Conservation (phyloP, 768 basidiomycete genomes). For the Auricularia sp. region DNA sequence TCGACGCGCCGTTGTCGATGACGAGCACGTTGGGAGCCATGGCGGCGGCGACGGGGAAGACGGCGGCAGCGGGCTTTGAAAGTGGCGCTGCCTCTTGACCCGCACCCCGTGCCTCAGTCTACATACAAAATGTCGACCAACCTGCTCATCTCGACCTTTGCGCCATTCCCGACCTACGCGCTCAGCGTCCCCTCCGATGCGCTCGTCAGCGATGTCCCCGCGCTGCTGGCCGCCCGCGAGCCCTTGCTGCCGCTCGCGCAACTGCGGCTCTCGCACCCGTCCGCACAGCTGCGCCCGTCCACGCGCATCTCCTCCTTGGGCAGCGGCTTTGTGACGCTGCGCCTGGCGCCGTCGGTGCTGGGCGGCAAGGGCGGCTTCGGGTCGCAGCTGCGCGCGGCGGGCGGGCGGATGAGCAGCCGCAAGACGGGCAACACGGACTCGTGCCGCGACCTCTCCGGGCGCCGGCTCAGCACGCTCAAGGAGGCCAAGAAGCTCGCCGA, state of each 20-base stretch:
- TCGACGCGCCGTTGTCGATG: conserved; percentile 80
- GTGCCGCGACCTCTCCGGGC: conserved; percentile 83
- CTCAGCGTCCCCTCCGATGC: conserved; percentile 36
- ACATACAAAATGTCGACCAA: conserved; percentile 34
- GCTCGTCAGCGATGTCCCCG: conserved; percentile 31
- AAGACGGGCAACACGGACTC: conserved; percentile 94
- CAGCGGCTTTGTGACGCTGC: conserved; percentile 44
- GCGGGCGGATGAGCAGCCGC: conserved; percentile 94
- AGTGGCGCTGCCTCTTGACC: not conserved
- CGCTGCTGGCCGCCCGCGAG: conserved; percentile 37
- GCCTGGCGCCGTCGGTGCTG: conserved; percentile 61
- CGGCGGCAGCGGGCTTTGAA: too few species aligned
- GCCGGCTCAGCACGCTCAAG: conserved; percentile 87
- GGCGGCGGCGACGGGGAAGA: too few species aligned
- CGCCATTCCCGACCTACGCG: conserved; percentile 49
- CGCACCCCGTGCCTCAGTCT: not conserved
- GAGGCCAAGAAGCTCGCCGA: conserved; percentile 91
- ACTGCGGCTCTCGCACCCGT: conserved; percentile 28
- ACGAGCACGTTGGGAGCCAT: conserved; percentile 36
- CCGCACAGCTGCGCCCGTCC: conserved; percentile 13
- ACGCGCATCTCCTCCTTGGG: conserved; percentile 29
- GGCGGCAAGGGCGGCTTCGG: conserved; percentile 99
- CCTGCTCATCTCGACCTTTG: conserved; percentile 49
- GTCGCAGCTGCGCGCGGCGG: conserved; percentile 89
- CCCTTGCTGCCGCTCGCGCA: conserved; percentile 39